phyloP scores from a whole-genome alignment of 805 yeast genomes.

The Candida lessepsii region DNA sequence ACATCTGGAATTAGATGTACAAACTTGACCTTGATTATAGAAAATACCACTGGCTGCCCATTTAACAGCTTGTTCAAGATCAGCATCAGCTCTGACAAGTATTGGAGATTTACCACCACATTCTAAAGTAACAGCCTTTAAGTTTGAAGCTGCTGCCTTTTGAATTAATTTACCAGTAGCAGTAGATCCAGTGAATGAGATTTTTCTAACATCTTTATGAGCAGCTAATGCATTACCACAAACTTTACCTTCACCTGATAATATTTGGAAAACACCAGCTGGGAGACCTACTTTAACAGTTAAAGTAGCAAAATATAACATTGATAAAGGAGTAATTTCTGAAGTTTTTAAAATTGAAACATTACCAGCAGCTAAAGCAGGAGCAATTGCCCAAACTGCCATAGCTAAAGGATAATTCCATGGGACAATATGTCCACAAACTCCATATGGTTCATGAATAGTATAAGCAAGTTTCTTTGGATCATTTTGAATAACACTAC shows the following conservation, averaged over 20 bases:
- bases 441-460: slow-evolving; percentile 55
- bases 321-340: slow-evolving; percentile 72
- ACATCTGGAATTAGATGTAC: slow-evolving; percentile 65
- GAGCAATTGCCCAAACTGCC: slow-evolving; percentile 82
- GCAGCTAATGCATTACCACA: slow-evolving; percentile 68
- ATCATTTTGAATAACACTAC: slow-evolving; percentile 43
- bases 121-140: slow-evolving; percentile 66
- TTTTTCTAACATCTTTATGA: slow-evolving; percentile 57
- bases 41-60: slow-evolving; percentile 68
- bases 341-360: slow-evolving; percentile 70
- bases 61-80: slow-evolving; percentile 61
- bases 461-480: slow-evolving; percentile 62
- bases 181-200: slow-evolving; percentile 68
- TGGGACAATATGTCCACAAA: slow-evolving; percentile 47
- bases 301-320: slow-evolving; percentile 57
- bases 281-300: slow-evolving; percentile 72
- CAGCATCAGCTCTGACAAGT: slow-evolving; percentile 62
- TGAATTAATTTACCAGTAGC: slow-evolving; percentile 66
- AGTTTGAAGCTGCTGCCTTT: slow-evolving; percentile 55
- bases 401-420: slow-evolving; percentile 53
- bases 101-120: slow-evolving; percentile 75
- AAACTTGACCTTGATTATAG: slow-evolving; percentile 65
- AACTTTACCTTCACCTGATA: slow-evolving; percentile 65
- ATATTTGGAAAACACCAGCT: slow-evolving; percentile 69
- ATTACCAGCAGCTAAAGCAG: slow-evolving; percentile 81